Evolutionary conservation across 2,329 filamentous ascomycete species (phyloP).

Genomic region (Aspergillus floridensis): DNA sequence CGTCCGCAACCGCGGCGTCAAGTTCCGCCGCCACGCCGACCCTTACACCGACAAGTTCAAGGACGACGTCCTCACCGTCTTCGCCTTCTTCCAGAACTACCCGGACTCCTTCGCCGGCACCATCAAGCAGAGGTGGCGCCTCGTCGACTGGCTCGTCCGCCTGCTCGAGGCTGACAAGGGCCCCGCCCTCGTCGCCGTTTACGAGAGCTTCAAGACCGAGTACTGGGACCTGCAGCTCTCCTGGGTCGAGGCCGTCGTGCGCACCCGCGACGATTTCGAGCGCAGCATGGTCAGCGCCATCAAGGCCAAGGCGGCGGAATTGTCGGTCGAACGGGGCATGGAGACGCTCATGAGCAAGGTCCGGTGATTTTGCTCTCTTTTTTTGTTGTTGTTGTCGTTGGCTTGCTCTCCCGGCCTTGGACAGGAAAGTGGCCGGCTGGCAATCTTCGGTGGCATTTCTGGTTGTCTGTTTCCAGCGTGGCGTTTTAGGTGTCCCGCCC

Average conservation of each 20-base stretch:
- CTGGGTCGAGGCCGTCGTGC: constrained; percentile 91
- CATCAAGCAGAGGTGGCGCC: constrained; percentile 90
- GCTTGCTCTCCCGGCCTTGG: neutral
- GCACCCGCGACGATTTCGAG: constrained; percentile 90
- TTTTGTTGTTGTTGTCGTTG: neutral
- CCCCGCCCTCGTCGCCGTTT: constrained; percentile 69
- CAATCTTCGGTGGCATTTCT: neutral
- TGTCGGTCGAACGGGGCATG: constrained; percentile 72
- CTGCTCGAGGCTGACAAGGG: constrained; percentile 74
- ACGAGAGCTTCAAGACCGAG: constrained; percentile 74
- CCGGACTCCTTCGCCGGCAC: constrained; percentile 66
- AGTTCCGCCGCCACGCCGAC: constrained; percentile 74
- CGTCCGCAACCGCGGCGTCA: constrained; percentile 85
- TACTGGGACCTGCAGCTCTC: constrained; percentile 95
- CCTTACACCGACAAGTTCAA: constrained; percentile 91
- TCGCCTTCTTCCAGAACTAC: constrained; percentile 78
- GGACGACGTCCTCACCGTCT: constrained; percentile 85
- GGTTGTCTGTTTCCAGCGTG: constrained; percentile 15
- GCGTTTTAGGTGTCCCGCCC: constrained; percentile 16
- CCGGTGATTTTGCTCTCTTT: constrained; percentile 45
- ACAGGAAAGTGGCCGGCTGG: neutral
- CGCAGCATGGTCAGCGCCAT: constrained; percentile 81
- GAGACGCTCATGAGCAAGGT: constrained; percentile 96
- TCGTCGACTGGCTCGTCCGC: constrained; percentile 77
- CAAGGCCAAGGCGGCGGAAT: constrained; percentile 82